phyloP scores from a whole-genome alignment of 176 grass and related monocot genomes.

The Panicum miliaceum region DNA sequence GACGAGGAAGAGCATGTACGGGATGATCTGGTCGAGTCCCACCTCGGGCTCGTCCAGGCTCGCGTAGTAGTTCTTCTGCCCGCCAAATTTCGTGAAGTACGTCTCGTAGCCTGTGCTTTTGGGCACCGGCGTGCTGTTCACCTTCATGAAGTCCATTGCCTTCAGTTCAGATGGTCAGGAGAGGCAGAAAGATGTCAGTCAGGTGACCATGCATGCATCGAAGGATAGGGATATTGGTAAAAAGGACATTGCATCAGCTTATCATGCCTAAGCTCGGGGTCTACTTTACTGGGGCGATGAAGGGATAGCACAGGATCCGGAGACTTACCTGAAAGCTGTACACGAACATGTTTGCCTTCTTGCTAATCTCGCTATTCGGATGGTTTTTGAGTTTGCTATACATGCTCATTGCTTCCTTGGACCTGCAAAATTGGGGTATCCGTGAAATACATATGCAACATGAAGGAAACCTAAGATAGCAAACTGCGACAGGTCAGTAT shows the following conservation, averaged over 20 bases:
- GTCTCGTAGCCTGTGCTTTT: constrained; percentile 75
- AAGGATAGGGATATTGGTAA: not conserved
- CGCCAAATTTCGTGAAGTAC: constrained; percentile 77
- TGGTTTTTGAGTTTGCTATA: constrained; percentile 87
- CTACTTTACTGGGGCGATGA: not conserved
- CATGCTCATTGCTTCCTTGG: constrained; percentile 84
- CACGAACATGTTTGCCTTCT: constrained; percentile 75
- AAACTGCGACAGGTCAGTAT: not conserved
- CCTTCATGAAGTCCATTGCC: constrained; percentile 95
- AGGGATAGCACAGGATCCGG: not conserved
- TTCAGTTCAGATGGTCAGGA: constrained; percentile 27
- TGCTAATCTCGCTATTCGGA: constrained; percentile 71
- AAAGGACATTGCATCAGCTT: not conserved
- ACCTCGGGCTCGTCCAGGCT: constrained; percentile 46
- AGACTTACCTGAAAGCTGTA: constrained; percentile 83
- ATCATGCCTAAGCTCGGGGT: not conserved
- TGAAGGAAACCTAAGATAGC: not conserved
- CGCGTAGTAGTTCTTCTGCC: constrained; percentile 59
- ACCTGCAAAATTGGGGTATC: constrained; percentile 46
- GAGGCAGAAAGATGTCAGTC: not conserved
- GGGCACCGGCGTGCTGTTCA: constrained; percentile 43
- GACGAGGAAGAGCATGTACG: constrained; percentile 68
- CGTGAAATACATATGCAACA: not conserved
- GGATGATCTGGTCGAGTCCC: constrained; percentile 53
- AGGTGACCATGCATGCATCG: not conserved